A percentile compares a stretch with the other conserved stretches of the same genome.
Conservation (phyloP, 352 stramenopile genomes). For the Thalassiosira oceanica region DNA sequence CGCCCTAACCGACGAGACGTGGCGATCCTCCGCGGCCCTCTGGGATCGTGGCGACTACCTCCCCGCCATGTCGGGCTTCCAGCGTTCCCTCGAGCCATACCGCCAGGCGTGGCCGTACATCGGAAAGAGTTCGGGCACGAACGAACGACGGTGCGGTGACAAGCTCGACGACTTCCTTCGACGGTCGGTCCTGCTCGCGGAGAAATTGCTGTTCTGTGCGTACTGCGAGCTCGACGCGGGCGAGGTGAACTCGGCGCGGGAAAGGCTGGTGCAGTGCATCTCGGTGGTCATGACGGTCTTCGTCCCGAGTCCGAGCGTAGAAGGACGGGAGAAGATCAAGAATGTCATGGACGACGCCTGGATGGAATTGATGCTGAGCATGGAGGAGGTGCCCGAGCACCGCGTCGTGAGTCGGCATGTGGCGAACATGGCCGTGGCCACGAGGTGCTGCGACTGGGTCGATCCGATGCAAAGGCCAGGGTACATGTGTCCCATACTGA, state of each 20-base stretch:
- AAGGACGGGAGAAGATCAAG: not conserved
- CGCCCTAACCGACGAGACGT: conserved; percentile 8
- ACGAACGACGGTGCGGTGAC: conserved; percentile 7
- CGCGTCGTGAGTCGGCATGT: conserved; percentile 45
- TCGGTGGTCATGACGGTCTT: conserved; percentile 30
- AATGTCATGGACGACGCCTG: conserved; percentile 47
- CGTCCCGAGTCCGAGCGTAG: not conserved
- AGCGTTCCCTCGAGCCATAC: conserved; percentile 35
- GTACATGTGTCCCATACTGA: conserved; percentile 32
- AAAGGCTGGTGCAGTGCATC: conserved; percentile 31
- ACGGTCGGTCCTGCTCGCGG: conserved; percentile 27
- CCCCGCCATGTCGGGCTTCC: conserved; percentile 46
- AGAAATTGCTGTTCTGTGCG: conserved; percentile 47
- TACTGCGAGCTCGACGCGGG: conserved; percentile 58
- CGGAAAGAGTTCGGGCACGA: not conserved
- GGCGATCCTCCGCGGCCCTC: conserved; percentile 18
- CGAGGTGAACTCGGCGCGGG: conserved; percentile 28
- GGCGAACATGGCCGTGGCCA: conserved; percentile 44
- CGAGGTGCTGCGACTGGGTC: conserved; percentile 24
- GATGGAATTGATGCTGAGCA: conserved; percentile 63
- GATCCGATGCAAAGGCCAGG: conserved; percentile 40
- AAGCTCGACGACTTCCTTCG: conserved; percentile 11
- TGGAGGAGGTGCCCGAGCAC: conserved; percentile 41
- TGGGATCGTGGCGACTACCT: conserved; percentile 55
- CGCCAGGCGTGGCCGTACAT: conserved; percentile 17